Evolutionary conservation across 1,284 basidiomycete genomes (phyloP).

Genomic region (Singerocomus inundabilis): DNA sequence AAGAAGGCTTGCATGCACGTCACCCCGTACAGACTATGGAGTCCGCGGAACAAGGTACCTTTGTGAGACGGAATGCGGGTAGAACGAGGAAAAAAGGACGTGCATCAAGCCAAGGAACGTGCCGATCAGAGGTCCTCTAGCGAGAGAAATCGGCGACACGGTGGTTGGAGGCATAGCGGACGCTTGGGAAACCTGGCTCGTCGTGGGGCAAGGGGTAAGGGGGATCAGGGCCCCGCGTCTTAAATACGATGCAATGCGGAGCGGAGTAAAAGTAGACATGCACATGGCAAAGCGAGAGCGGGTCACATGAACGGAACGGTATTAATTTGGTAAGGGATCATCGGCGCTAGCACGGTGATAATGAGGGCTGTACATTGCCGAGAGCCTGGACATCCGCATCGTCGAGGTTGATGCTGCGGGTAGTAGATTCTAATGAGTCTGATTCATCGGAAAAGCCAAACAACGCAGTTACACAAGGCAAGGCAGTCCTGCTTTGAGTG

Average conservation of each 20-base stretch:
- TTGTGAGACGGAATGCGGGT: slow-evolving; percentile 4
- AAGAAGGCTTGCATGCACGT: slow-evolving; percentile 32
- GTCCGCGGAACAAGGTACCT: neutral
- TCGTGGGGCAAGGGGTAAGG: neutral
- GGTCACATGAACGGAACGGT: slow-evolving; percentile 1
- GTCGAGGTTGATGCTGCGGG: no score
- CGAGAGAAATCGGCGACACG: slow-evolving; percentile 11
- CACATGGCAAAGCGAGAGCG: neutral
- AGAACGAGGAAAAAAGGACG: slow-evolving; percentile 2
- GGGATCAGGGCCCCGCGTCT: neutral
- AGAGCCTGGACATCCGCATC: no score
- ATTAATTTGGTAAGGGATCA: no score
- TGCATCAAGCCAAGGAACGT: slow-evolving; percentile 27
- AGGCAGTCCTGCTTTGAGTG: no score
- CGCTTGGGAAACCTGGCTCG: neutral
- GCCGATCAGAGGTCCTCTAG: slow-evolving; percentile 29
- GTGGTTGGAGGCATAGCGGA: slow-evolving; percentile 14
- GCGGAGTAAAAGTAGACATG: neutral
- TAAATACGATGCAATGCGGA: no score
- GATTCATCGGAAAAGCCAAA: no score
- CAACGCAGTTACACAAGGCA: no score
- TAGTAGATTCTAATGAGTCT: no score
- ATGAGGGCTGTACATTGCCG: neutral
- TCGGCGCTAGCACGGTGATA: neutral
- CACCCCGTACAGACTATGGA: slow-evolving; percentile 27